phyloP scores from a whole-genome alignment of 352 stramenopile species.

The Globisporangium canariense region DNA sequence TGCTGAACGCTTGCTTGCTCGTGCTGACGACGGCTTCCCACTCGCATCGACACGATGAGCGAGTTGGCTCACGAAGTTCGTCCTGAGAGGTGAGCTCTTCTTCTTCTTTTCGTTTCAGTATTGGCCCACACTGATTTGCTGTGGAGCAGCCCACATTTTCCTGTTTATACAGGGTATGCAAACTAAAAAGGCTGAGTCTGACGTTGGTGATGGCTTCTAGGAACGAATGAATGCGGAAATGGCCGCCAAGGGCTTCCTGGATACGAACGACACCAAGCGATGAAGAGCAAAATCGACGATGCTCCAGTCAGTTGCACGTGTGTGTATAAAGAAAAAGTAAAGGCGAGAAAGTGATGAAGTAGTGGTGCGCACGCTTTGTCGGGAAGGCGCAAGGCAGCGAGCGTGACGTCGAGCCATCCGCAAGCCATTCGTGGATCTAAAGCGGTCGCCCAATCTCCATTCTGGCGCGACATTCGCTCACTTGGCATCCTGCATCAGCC shows the following conservation, averaged over 20 bases:
- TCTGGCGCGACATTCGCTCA: not conserved
- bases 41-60: not conserved
- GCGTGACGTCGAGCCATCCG: not conserved
- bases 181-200: not conserved
- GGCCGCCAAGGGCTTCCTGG: too few relatives aligned
- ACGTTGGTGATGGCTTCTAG: not conserved
- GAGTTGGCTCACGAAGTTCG: not conserved
- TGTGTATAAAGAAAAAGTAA: not conserved
- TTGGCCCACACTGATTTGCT: not conserved
- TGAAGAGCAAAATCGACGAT: too few relatives aligned
- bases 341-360: not conserved
- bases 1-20: not conserved
- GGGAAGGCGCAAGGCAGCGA: not conserved
- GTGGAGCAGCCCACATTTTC: slow-evolving; percentile 7
- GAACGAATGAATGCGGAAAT: not conserved
- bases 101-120: slow-evolving; percentile 6
- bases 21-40: slow-evolving; percentile 7
- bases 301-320: not conserved
- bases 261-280: too few relatives aligned
- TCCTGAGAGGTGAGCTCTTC: not conserved
- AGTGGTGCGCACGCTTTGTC: not conserved
- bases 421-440: slow-evolving; percentile 1
- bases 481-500: not conserved
- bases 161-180: not conserved
- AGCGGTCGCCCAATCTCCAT: not conserved